A percentile compares a stretch with the other conserved stretches of the same genome.
Evolutionary conservation across 352 stramenopile species (phyloP).

Genomic region (Phytophthora brassicae): DNA sequence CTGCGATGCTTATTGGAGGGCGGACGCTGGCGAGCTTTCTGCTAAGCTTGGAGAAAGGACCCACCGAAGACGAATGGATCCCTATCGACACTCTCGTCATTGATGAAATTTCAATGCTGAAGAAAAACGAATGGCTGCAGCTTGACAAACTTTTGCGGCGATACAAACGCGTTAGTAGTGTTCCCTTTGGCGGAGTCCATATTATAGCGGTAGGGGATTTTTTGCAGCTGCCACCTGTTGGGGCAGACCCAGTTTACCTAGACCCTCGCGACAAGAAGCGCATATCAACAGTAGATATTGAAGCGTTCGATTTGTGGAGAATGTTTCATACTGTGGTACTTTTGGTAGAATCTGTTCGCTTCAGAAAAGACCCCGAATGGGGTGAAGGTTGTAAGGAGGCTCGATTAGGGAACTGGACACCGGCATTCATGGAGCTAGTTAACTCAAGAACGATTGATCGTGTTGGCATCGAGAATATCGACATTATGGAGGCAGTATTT

Average conservation of each 20-base stretch:
- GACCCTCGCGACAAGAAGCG: not conserved
- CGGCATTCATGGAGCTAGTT: slow-evolving; percentile 22
- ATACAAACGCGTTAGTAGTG: not conserved
- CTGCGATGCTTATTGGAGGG: not conserved
- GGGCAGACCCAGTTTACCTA: no score
- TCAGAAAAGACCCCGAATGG: slow-evolving; percentile 29
- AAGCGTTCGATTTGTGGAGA: not conserved
- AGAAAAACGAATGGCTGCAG: no score
- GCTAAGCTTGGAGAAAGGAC: not conserved
- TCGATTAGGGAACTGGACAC: slow-evolving; percentile 18
- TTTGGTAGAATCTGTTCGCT: slow-evolving; percentile 20
- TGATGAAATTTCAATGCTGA: not conserved
- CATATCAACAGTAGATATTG: not conserved
- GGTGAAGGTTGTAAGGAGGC: slow-evolving; percentile 10
- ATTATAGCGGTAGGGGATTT: no score
- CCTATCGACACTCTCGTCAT: not conserved
- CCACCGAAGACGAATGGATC: not conserved
- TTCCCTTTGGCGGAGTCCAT: not conserved
- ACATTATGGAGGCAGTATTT: no score
- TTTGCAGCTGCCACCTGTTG: no score
- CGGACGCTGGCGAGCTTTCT: not conserved
- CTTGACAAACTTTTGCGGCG: no score
- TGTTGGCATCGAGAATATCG: no score
- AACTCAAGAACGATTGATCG: slow-evolving; percentile 6
- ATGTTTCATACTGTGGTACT: not conserved